Conservation (phyloP, 208 protist species). For the Angomonas ambiguus region DNA sequence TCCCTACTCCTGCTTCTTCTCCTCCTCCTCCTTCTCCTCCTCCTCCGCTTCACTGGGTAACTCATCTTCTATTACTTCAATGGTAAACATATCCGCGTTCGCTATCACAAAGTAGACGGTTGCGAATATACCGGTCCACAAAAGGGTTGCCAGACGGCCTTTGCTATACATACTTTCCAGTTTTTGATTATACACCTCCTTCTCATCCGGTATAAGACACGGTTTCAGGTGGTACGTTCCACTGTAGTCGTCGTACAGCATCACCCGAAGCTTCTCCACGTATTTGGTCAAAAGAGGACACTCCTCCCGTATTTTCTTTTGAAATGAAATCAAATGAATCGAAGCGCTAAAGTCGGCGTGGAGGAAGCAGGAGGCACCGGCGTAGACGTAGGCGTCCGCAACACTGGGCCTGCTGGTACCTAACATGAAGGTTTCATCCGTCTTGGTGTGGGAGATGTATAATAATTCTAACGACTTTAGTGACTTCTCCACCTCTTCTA, state of each 20-base stretch:
- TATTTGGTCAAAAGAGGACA: slow-evolving; percentile 63
- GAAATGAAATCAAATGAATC: slow-evolving; percentile 17
- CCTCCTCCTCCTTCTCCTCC: slow-evolving; percentile 27
- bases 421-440: slow-evolving; percentile 48
- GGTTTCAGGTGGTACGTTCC: slow-evolving; percentile 59
- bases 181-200: slow-evolving; percentile 7
- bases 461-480: slow-evolving; percentile 52
- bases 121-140: slow-evolving; percentile 57
- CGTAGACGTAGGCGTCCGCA: slow-evolving; percentile 71
- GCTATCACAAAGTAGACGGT: slow-evolving; percentile 57
- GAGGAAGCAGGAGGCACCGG: slow-evolving; percentile 60
- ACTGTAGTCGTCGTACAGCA: slow-evolving; percentile 76
- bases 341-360: slow-evolving; percentile 57
- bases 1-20: too few species aligned
- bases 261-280: slow-evolving; percentile 62
- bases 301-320: slow-evolving; percentile 36
- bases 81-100: slow-evolving; percentile 58
- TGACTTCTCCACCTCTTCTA: slow-evolving; percentile 37
- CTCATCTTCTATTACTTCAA: slow-evolving; percentile 19
- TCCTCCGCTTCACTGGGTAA: slow-evolving; percentile 10
- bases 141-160: slow-evolving; percentile 44
- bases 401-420: slow-evolving; percentile 50
- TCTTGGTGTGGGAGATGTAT: slow-evolving; percentile 18
- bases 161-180: slow-evolving; percentile 43
- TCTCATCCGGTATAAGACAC: neutral